These are phyloP conservation scores for Trifolium subterraneum DNA, from an alignment of 306 rosid species.

Conservation along the genomic window DNA sequence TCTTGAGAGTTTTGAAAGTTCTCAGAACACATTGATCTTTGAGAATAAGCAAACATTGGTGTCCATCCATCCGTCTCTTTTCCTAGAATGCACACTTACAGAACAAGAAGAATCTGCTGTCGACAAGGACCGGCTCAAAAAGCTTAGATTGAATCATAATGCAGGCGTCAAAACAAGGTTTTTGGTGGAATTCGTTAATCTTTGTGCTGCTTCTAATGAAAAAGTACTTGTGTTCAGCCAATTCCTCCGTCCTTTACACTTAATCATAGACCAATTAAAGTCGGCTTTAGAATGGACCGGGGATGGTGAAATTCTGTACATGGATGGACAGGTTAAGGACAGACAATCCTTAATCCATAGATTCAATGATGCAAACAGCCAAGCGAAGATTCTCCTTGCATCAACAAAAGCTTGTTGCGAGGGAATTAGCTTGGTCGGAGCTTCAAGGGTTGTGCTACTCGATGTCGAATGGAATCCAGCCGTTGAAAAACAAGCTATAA, in stretches of 20 bases:
- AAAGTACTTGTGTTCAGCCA: slow-evolving; percentile 41
- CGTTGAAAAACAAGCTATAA: slow-evolving; percentile 49
- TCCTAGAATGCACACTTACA: slow-evolving; percentile 17
- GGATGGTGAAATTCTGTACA: slow-evolving; percentile 29
- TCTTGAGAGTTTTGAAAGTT: slow-evolving; percentile 33
- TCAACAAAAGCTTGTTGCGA: slow-evolving; percentile 50
- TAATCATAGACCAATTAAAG: background rate
- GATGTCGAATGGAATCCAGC: slow-evolving; percentile 57
- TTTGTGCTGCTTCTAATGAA: slow-evolving; percentile 39
- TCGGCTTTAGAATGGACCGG: background rate
- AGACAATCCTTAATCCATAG: slow-evolving; percentile 32
- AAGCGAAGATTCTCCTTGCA: slow-evolving; percentile 47
- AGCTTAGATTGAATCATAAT: slow-evolving; percentile 12
- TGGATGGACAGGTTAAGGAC: slow-evolving; percentile 36
- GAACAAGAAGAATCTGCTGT: background rate
- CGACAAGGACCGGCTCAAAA: background rate
- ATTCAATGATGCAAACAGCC: slow-evolving; percentile 43
- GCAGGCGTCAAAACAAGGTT: slow-evolving; percentile 47
- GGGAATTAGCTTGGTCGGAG: slow-evolving; percentile 50
- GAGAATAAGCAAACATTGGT: slow-evolving; percentile 40
- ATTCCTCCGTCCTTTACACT: background rate
- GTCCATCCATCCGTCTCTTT: slow-evolving; percentile 53
- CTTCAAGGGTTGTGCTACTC: slow-evolving; percentile 54
- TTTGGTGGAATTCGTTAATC: slow-evolving; percentile 40
- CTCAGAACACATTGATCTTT: background rate